These are phyloP conservation scores for Lepidopterella palustris DNA, from an alignment of 495 filamentous ascomycete genomes.

Conservation along the genomic window DNA sequence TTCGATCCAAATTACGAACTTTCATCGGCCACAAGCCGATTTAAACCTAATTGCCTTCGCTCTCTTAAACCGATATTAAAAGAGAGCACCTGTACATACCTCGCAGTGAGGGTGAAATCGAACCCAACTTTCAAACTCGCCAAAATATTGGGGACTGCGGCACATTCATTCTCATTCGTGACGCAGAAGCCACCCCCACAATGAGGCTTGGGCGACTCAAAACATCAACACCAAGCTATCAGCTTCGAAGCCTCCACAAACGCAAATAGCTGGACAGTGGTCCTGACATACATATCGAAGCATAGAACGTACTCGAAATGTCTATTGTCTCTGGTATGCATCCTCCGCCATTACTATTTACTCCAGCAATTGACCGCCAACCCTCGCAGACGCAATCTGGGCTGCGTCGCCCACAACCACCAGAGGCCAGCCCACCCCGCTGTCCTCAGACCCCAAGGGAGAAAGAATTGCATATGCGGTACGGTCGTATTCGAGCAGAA, in stretches of 20 bases:
- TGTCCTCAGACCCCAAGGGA: constrained; percentile 85
- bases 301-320: neutral
- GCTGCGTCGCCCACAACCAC: constrained; percentile 74
- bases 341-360: neutral
- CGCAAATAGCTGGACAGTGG: neutral
- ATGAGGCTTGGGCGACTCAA: neutral
- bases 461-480: constrained; percentile 92
- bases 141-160: no score
- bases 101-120: no score
- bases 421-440: constrained; percentile 81
- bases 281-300: neutral
- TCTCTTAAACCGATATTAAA: no score
- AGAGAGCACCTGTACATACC: no score
- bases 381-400: constrained; percentile 57
- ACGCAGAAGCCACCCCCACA: neutral
- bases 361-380: no score
- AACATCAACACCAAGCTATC: neutral
- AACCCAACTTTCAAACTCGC: no score
- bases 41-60: no score
- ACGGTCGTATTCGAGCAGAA: constrained; percentile 31
- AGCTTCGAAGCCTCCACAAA: neutral
- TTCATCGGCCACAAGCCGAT: no score
- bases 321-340: neutral
- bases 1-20: no score
- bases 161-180: no score